Base-by-base conservation (phyloP, 192 early-diverging fungal genomes). In the Glomus cerebriforme region DNA sequence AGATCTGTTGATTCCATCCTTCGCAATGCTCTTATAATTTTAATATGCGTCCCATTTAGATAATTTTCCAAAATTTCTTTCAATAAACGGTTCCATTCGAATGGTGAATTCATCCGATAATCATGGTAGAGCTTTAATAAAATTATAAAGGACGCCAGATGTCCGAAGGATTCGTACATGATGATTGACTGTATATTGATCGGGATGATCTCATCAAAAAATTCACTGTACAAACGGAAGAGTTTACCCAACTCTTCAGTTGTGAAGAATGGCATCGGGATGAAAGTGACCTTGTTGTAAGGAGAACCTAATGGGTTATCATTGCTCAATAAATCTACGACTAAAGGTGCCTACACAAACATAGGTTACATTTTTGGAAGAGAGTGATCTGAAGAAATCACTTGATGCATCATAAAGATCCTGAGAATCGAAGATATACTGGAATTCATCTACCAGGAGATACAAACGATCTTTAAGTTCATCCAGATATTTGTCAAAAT, bases 401-500 rank as follows among this genome's bases (percentile, higher is more conserved):
- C 47, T 49, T 49, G 47, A 15, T 4, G 13, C 13, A 15, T 17
- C 17, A 1, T 49, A 17, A 17, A 49, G 15, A 4, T 49, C 47
- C 47, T 49, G 13, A 17, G 32, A 32, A 32, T 62, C 76, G 34
- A 78, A 34, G 3, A 78, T 66, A 39, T 9, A 65, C n/a, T 77
- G 76, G 76, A 77, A 77, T n/a, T 77, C 63, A 59, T 77, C 76
- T 8, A 77, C 45, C 15, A 77, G 76, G 7, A 77, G 24, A 39
- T 69, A 77, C n/a, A 43, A 45, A 45, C 35, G 69, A 71, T 17
- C 47, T 49, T 49, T 49, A 49, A 49, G 15, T 49, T 17, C 12
- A 49, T 19, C 9, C 9, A 70, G 17, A 32, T 37, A 63, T 63
- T 63, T 2, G 29, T 31, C 13, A 63, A 63, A 63, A 63, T 27